A percentile compares a stretch with the other conserved stretches of the same genome.
These are phyloP conservation scores for Desmodesmus armatus DNA, from an alignment of 139 green algal genomes.

Conservation along the genomic window DNA sequence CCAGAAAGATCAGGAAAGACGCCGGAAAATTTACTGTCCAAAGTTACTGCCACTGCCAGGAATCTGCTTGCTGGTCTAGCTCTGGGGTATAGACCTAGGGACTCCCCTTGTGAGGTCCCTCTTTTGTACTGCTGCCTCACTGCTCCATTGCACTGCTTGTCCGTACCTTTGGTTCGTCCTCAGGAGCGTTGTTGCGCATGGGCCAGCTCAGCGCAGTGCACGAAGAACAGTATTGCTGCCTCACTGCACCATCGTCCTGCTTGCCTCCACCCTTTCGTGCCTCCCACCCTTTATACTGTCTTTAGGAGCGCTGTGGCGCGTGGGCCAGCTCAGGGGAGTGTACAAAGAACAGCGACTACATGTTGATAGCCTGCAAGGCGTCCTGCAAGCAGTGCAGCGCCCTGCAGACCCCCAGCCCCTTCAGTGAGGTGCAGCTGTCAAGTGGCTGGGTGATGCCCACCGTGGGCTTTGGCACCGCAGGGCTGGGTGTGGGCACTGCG, in stretches of 20 bases:
- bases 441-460: slow-evolving; percentile 71
- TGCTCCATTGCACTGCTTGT: not conserved
- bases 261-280: not conserved
- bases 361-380: slow-evolving; percentile 54
- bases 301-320: slow-evolving; percentile 46
- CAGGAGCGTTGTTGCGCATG: too few relatives aligned
- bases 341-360: slow-evolving; percentile 60
- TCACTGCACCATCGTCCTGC: not conserved
- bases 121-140: too few relatives aligned
- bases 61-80: too few relatives aligned
- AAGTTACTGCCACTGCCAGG: too few relatives aligned
- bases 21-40: too few relatives aligned
- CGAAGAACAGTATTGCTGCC: not conserved
- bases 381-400: slow-evolving; percentile 51
- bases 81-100: too few relatives aligned
- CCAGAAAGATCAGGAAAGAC: too few relatives aligned
- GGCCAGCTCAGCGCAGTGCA: not conserved
- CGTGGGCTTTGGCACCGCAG: slow-evolving; percentile 88
- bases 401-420: not conserved
- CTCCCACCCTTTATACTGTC: too few relatives aligned
- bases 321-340: slow-evolving; percentile 59
- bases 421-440: slow-evolving; percentile 54
- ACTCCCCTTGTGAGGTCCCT: too few relatives aligned
- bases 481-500: slow-evolving; percentile 64
- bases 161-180: not conserved